Base-by-base conservation (phyloP, 768 basidiomycete species). In the Lactarius quietus region DNA sequence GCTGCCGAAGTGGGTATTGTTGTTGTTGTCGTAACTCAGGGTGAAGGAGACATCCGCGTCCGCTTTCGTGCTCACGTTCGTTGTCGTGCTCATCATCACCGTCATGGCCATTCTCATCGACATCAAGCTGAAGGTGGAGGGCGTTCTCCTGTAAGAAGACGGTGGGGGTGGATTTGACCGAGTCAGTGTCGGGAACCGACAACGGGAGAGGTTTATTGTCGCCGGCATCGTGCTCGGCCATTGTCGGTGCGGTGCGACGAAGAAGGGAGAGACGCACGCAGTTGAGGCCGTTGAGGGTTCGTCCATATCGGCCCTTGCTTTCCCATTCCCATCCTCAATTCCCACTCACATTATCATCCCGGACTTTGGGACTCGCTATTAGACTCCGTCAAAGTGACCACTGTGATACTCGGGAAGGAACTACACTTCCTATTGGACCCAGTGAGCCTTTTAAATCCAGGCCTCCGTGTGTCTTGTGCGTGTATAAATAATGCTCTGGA, bases 31-130 rank as follows among this genome's bases (percentile, higher is more conserved):
- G 45, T 35, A 33, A 33, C 6, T 18, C 48, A 26, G 48, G 23
- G 48, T 28, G 48, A 29, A 8, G 31, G 58, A 15, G 31, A 43
- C 1, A 28, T 7, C 23, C 52, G 39, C 28, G 39, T 14, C 36
- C 36, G 17, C 14, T 51, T 7, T 45, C 8, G 15, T 55, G 28
- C n/a, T 65, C 53, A 29, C 56, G 43, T 8, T 61, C 35, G 38
- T 41, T 39, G 14, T 61, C 64, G 20, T 57, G 48, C 36, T 65
- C 64, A 45, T 65, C 64, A 57, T 66, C 65, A 6, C 65, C 65
- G 26, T 62, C 57, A 35, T 66, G 61, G 15, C 41, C 57, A 23
- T 54, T 20, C 33, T 62, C 61, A 9, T 66, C 51, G 26, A 35
- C 33, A 15, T 39, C 56, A 26, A 43, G 48, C n/a, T 26, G 28